Evolutionary conservation across 2,329 filamentous ascomycete species (phyloP), one percentile per base, ranked within the genome.

Genomic region (Arthrinium puccinioides): DNA sequence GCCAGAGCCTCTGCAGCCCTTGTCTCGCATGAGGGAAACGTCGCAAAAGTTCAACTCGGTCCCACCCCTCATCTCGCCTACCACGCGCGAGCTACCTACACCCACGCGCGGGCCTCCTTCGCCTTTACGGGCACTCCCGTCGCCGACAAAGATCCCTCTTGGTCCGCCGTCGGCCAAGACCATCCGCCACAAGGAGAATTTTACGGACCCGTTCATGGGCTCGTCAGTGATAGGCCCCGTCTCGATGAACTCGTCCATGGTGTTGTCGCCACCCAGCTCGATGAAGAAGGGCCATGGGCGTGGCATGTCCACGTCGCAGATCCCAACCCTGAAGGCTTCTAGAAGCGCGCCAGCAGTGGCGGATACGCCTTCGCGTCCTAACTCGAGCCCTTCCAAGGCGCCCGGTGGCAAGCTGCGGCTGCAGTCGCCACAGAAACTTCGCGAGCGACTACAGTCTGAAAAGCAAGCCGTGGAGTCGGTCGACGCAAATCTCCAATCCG

Each of bases 371-470:
- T 50, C 48, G 6, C 51, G 60, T 24, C 53, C 57, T n/a, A 52
- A 55, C 6, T 49, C 55, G 15, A 67, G 59, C 40, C 59, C 64
- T 13, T 56, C 52, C n/a, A 69, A 63, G 37, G 51, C 46, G 45
- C 63, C 50, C 8, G 43, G 65, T 2, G 61, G 73, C 42, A 82
- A 79, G 47, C 66, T 87, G 23, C 79, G 83, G 9, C 70, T 86
- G 9, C 81, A 86, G 44, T 82, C 76, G 11, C 72, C 81, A 0
- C 82, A 84, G 49, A 89, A 84, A 55, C 67, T 90, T 15, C 84
- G 89, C 14, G 89, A 96, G 62, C 82, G 90, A 23, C 70, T 96
- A 1, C 83, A 90, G 50, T 81, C 77, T 32, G 88, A 95, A 57
- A 87, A 88, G 59, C 79, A 76, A 38, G 75, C 81, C 0, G 77